Conservation (phyloP, 2,329 filamentous ascomycete species). For the Sarocladium brachiariae region DNA sequence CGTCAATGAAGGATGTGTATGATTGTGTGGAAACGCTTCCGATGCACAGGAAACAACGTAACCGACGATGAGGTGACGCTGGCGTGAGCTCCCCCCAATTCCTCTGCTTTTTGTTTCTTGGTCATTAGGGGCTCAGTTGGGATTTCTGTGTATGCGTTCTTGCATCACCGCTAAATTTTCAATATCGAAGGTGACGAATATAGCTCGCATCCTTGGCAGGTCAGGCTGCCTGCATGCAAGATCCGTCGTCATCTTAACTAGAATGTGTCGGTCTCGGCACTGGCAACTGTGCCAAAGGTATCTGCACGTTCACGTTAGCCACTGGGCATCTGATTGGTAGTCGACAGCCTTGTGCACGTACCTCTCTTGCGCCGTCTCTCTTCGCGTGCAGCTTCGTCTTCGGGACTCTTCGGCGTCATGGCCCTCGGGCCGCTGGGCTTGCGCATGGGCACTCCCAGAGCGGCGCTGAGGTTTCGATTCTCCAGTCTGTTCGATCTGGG, state of each 20-base stretch:
- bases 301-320: slow-evolving; percentile 16
- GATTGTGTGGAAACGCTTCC: not conserved
- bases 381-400: slow-evolving; percentile 38
- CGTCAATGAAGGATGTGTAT: not conserved
- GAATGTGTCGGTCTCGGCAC: slow-evolving; percentile 31
- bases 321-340: not conserved
- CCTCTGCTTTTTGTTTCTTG: not conserved
- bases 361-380: slow-evolving; percentile 52
- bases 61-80: not conserved
- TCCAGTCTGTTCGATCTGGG: slow-evolving; percentile 43
- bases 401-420: slow-evolving; percentile 51
- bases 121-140: no score
- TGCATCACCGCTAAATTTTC: no score
- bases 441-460: slow-evolving; percentile 43
- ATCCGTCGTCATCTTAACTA: slow-evolving; percentile 14
- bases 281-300: slow-evolving; percentile 28
- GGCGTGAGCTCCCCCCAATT: not conserved
- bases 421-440: slow-evolving; percentile 52
- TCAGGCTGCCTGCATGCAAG: no score
- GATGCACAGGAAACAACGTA: not conserved
- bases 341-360: slow-evolving; percentile 25
- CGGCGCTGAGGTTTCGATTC: slow-evolving; percentile 50
- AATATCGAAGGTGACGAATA: no score
- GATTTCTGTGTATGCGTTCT: no score
- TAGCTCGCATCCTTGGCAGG: not conserved